Percentiles rank a stretch among this genome's conserved stretches.
These are phyloP conservation scores for Herpotrichia juniperi DNA, from an alignment of 2,329 filamentous ascomycete species.

Conservation along the genomic window DNA sequence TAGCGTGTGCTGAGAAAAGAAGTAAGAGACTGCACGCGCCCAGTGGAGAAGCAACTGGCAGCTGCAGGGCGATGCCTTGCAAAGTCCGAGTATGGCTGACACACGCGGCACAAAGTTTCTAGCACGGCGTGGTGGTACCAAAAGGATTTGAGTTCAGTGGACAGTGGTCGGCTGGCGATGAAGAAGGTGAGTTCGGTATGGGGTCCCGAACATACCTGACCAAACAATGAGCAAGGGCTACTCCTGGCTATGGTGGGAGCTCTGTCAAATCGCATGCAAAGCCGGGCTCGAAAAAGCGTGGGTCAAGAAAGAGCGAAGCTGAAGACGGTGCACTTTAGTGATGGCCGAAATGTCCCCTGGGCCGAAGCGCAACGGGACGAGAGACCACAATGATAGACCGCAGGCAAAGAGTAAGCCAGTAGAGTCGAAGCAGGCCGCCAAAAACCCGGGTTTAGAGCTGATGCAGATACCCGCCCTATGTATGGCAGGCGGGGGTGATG, in stretches of 20 bases:
- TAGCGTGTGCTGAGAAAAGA: constrained; percentile 27
- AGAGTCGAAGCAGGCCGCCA: constrained; percentile 23
- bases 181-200: constrained; percentile 16
- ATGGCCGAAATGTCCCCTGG: constrained; percentile 31
- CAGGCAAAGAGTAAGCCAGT: constrained; percentile 23
- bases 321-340: constrained; percentile 16
- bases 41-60: constrained; percentile 19
- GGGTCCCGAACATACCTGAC: constrained; percentile 21
- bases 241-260: constrained; percentile 12
- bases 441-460: constrained; percentile 31
- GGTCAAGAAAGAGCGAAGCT: constrained; percentile 16
- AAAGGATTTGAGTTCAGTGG: constrained; percentile 24
- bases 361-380: constrained; percentile 28
- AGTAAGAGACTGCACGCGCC: constrained; percentile 22
- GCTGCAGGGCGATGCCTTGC: constrained; percentile 25
- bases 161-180: constrained; percentile 23
- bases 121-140: constrained; percentile 36
- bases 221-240: constrained; percentile 13
- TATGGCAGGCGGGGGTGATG: constrained; percentile 36
- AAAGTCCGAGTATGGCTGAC: constrained; percentile 28
- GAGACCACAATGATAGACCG: constrained; percentile 18
- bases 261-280: constrained; percentile 22
- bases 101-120: constrained; percentile 32
- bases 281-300: constrained; percentile 17
- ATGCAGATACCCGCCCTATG: constrained; percentile 31